Base-by-base conservation (phyloP, 177 flowering plant genomes). In the Vitis hybrid region DNA sequence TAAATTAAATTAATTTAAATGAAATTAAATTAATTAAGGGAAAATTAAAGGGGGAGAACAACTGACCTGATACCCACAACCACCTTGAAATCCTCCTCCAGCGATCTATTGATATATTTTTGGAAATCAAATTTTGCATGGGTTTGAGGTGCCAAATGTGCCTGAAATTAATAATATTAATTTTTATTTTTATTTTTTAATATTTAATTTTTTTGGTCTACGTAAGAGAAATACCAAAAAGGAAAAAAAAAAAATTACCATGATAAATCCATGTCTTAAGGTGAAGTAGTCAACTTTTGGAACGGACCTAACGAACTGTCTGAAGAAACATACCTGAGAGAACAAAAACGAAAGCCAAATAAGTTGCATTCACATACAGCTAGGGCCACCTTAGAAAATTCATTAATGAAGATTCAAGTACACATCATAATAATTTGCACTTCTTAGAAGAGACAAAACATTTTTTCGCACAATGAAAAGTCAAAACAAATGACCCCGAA, bases 51-150 rank as follows among this genome's bases (percentile, higher is more conserved):
- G 15, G 59, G 9, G 6, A 67, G 3, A 32, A 6, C 18, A 18
- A 66, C 74, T 4, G 13, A 92, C 97, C 96, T 92, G 74, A 93
- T 90, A 1, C 92, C 88, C 4, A 93, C 97, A 0, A 93, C 98
- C 8, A 83, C 90, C 67, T 90, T 90, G 86, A 93, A 93, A 74
- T 93, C 98, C 60, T 91, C 97, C 74, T 93, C 97, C 0, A 93
- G 83, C 2, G 98, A 90, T 81, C 98, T 79, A 0, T 86, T 89
- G 61, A 93, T 91, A 73, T 93, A 93, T 56, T 87, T 90, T 60
- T 85, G 97, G 72, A 91, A 91, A 69, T 91, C 76, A 59, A 91
- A 91, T 13, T 74, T 79, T 1, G 77, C 57, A 11, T 87, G 72
- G 61, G 86, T 88, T 50, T 85, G 86, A 2, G 97, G 98, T 61